A percentile compares a stretch with the other conserved stretches of the same genome.
Evolutionary conservation across 768 basidiomycete genomes (phyloP).

Genomic region (Rhizopogon sp.): DNA sequence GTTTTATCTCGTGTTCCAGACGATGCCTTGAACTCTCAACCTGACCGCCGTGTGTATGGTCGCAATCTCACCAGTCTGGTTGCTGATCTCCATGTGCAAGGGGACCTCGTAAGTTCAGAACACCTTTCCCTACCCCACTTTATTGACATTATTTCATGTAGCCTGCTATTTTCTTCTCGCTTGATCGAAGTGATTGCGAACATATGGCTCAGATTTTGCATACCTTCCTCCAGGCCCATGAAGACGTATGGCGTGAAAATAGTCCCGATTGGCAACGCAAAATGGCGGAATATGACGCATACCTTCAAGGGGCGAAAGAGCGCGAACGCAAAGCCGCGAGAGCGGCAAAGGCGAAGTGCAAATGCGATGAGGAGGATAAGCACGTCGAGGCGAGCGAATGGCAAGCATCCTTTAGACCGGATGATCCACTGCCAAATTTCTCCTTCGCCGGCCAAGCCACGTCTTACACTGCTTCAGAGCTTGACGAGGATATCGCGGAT

Average conservation of each 20-base stretch:
- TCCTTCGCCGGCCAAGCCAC: slow-evolving; percentile 46
- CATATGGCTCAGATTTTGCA: slow-evolving; percentile 39
- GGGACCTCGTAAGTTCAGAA: slow-evolving; percentile 44
- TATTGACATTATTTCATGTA: slow-evolving; percentile 13
- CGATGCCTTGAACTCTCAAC: slow-evolving; percentile 26
- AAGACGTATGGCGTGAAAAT: slow-evolving; percentile 42
- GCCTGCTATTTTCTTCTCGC: slow-evolving; percentile 68
- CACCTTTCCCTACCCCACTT: background rate
- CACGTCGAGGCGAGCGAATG: slow-evolving; percentile 28
- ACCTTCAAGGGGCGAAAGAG: slow-evolving; percentile 41
- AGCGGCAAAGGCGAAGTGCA: slow-evolving; percentile 35
- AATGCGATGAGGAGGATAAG: slow-evolving; percentile 24
- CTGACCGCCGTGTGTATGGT: slow-evolving; percentile 27
- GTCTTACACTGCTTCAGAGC: slow-evolving; percentile 40
- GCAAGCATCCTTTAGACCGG: slow-evolving; percentile 54
- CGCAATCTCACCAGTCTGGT: slow-evolving; percentile 47
- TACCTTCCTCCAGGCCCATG: slow-evolving; percentile 33
- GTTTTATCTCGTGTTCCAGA: slow-evolving; percentile 19
- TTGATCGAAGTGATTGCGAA: slow-evolving; percentile 58
- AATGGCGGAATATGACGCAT: slow-evolving; percentile 45
- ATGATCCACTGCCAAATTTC: slow-evolving; percentile 53
- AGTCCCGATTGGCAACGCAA: slow-evolving; percentile 47
- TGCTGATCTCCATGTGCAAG: slow-evolving; percentile 50
- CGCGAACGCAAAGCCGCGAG: slow-evolving; percentile 41
- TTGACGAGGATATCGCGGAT: slow-evolving; percentile 41